Percentiles rank a stretch among this genome's conserved stretches.
Conservation (phyloP, 805 yeast species). For the Barnettozyma sp. region DNA sequence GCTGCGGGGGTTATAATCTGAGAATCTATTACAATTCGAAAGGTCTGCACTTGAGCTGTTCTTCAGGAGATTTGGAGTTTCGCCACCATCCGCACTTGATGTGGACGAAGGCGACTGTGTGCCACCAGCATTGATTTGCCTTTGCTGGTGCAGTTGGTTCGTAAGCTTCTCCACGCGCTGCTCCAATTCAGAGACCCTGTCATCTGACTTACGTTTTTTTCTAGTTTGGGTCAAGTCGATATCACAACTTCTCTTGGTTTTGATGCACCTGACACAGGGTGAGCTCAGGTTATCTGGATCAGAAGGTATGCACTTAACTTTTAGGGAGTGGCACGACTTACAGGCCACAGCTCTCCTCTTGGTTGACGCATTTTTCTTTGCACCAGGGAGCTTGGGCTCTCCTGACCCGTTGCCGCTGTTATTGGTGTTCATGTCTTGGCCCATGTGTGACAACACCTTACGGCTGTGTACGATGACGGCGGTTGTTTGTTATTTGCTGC, state of each 20-base stretch:
- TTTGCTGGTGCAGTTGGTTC: slow-evolving; percentile 13
- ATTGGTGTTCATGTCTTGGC: too few species aligned
- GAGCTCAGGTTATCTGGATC: slow-evolving; percentile 49
- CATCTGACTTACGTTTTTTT: slow-evolving; percentile 34
- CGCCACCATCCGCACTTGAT: slow-evolving; percentile 8
- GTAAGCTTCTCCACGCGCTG: slow-evolving; percentile 24
- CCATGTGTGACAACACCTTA: too few species aligned
- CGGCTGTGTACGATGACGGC: too few species aligned
- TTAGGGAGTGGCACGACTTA: slow-evolving; percentile 71
- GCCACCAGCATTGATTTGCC: slow-evolving; percentile 8
- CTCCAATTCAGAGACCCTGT: slow-evolving; percentile 28
- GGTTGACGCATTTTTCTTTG: slow-evolving; percentile 1
- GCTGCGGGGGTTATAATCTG: too few species aligned
- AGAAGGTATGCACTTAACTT: slow-evolving; percentile 78
- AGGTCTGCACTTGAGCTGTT: slow-evolving; percentile 3
- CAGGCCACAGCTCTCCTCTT: slow-evolving; percentile 46
- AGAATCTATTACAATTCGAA: slow-evolving; percentile 4
- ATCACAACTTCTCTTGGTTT: slow-evolving; percentile 56
- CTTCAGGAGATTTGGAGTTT: slow-evolving; percentile 6
- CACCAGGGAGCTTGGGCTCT: neutral
- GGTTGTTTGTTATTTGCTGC: too few species aligned
- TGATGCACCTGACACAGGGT: slow-evolving; percentile 69
- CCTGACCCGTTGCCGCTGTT: too few species aligned
- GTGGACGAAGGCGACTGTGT: slow-evolving; percentile 4
- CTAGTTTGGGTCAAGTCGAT: slow-evolving; percentile 56